A percentile compares a stretch with the other conserved stretches of the same genome.
Evolutionary conservation across 2,329 filamentous ascomycete species (phyloP).

Genomic region (Fusarium verrucosum): DNA sequence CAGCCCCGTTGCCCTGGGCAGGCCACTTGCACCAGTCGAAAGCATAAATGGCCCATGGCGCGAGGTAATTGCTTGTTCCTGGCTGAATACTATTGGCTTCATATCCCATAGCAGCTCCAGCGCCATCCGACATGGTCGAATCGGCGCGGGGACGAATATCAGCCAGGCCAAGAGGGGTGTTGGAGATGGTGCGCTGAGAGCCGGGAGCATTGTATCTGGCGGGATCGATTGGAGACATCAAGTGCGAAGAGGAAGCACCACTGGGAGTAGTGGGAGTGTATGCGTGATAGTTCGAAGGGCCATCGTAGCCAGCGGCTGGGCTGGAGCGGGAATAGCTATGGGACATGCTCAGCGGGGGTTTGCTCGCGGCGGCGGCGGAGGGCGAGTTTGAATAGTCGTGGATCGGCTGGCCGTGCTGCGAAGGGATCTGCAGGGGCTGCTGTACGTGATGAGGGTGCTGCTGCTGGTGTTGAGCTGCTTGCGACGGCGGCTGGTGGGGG

Average conservation of each 20-base stretch:
- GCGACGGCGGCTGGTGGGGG: slow-evolving; percentile 50
- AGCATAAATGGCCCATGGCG: slow-evolving; percentile 94
- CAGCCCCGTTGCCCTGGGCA: slow-evolving; percentile 79
- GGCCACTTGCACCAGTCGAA: slow-evolving; percentile 99
- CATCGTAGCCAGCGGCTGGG: slow-evolving; percentile 70
- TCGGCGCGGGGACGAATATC: slow-evolving; percentile 91
- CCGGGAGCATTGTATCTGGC: slow-evolving; percentile 65
- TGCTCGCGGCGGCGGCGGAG: slow-evolving; percentile 61
- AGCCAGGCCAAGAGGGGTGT: slow-evolving; percentile 88
- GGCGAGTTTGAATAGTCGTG: slow-evolving; percentile 46
- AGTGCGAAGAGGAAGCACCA: slow-evolving; percentile 66
- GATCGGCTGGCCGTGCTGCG: slow-evolving; percentile 68
- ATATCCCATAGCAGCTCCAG: slow-evolving; percentile 69
- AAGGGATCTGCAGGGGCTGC: slow-evolving; percentile 45
- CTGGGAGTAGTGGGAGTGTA: slow-evolving; percentile 73
- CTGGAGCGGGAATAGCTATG: slow-evolving; percentile 88
- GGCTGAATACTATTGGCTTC: slow-evolving; percentile 72
- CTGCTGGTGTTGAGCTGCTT: slow-evolving; percentile 45
- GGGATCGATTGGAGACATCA: slow-evolving; percentile 65
- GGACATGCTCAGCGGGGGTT: slow-evolving; percentile 71
- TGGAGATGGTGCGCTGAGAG: slow-evolving; percentile 72
- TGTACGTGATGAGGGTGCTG: slow-evolving; percentile 48
- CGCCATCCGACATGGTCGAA: slow-evolving; percentile 78
- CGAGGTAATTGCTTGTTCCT: slow-evolving; percentile 89
- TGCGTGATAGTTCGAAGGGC: slow-evolving; percentile 61